Percentiles rank a stretch among this genome's conserved stretches.
These are phyloP conservation scores for Neonectria magnoliae DNA, from an alignment of 2,329 filamentous ascomycete genomes.

Conservation along the genomic window DNA sequence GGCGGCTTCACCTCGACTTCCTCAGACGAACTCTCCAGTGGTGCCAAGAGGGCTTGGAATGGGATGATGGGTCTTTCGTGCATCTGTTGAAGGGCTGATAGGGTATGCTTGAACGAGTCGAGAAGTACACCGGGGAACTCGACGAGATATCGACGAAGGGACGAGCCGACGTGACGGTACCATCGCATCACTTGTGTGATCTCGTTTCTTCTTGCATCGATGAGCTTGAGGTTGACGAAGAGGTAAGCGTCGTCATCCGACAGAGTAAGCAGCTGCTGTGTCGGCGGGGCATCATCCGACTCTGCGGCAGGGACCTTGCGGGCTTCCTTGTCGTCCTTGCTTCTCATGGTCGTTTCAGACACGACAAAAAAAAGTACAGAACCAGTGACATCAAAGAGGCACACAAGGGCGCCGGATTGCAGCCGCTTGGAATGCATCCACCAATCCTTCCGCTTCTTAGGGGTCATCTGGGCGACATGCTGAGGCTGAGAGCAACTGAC, in stretches of 20 bases:
- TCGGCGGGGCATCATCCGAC: conserved; percentile 21
- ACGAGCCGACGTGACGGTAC: background rate
- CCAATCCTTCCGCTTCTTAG: conserved; percentile 54
- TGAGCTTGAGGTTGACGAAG: conserved; percentile 16
- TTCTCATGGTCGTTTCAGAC: conserved; percentile 32
- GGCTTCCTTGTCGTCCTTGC: conserved; percentile 25
- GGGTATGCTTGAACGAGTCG: conserved; percentile 22
- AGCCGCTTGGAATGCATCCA: conserved; percentile 62
- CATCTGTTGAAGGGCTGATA: conserved; percentile 22
- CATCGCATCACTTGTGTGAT: background rate
- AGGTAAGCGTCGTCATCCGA: background rate
- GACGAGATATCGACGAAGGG: conserved; percentile 5
- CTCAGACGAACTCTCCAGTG: background rate
- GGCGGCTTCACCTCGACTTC: conserved; percentile 48
- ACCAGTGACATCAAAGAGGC: conserved; percentile 54
- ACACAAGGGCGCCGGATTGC: conserved; percentile 60
- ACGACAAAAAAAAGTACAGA: conserved; percentile 56
- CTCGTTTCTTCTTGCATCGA: background rate
- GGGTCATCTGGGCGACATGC: conserved; percentile 30
- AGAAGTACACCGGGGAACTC: conserved; percentile 29
- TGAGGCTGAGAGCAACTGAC: conserved; percentile 58
- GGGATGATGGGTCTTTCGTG: conserved; percentile 11
- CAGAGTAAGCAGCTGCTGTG: background rate
- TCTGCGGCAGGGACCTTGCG: conserved; percentile 36
- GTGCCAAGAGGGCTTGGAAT: conserved; percentile 25